phyloP scores from a whole-genome alignment of 192 early-diverging fungal genomes.

The Obelidium mucronatum region DNA sequence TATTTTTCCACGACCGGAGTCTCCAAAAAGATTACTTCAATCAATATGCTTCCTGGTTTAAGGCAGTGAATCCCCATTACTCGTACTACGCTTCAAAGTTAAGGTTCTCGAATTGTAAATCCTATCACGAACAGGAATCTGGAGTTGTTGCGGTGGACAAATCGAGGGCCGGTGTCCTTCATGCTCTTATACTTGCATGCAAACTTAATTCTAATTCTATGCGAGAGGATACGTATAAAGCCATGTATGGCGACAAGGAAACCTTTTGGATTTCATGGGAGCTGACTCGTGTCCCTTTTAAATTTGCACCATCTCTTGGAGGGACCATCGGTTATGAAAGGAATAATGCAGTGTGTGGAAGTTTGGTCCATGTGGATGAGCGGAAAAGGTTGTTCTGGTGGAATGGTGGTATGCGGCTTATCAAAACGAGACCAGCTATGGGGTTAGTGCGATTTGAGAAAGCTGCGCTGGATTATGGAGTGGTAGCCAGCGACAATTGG shows the following conservation, averaged over 20 bases:
- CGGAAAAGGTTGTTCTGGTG: slow-evolving; percentile 20
- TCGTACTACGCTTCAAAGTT: slow-evolving; percentile 46
- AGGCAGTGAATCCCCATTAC: slow-evolving; percentile 55
- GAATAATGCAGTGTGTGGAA: slow-evolving; percentile 20
- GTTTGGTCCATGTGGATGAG: slow-evolving; percentile 33
- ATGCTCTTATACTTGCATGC: slow-evolving; percentile 62
- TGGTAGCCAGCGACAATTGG: slow-evolving; percentile 21
- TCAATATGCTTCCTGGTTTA: slow-evolving; percentile 52
- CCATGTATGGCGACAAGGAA: slow-evolving; percentile 24
- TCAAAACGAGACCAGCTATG: slow-evolving; percentile 30
- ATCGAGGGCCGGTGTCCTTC: slow-evolving; percentile 38
- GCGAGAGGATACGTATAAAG: slow-evolving; percentile 25
- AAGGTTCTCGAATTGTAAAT: slow-evolving; percentile 46
- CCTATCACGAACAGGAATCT: slow-evolving; percentile 68
- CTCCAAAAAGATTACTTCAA: slow-evolving; percentile 20
- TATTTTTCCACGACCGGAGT: slow-evolving; percentile 68
- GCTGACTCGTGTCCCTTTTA: slow-evolving; percentile 64
- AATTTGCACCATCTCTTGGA: slow-evolving; percentile 59
- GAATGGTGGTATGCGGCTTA: slow-evolving; percentile 45
- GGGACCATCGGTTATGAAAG: slow-evolving; percentile 60
- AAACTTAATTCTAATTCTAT: slow-evolving; percentile 52
- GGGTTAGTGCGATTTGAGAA: slow-evolving; percentile 6
- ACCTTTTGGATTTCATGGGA: slow-evolving; percentile 63
- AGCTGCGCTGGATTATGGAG: background rate
- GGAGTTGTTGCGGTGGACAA: slow-evolving; percentile 74